Percentiles rank a stretch among this genome's conserved stretches.
phyloP scores from a whole-genome alignment of 768 basidiomycete species.

The Fistulinella prunicolor region DNA sequence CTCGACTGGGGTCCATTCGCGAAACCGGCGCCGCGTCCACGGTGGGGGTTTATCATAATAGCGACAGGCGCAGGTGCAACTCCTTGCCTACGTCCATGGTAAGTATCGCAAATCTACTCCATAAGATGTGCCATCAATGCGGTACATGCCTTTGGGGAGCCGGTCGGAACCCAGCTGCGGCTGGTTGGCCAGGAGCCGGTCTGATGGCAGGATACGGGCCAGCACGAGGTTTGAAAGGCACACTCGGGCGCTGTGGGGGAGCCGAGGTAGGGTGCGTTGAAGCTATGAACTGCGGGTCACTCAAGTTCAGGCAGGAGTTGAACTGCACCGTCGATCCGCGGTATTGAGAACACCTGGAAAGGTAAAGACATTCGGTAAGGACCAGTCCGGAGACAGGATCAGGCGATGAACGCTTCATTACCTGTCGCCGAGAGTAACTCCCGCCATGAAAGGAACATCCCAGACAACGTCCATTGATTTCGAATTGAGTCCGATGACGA shows the following conservation, averaged over 20 bases:
- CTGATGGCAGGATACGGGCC: conserved; percentile 65
- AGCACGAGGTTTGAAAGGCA: conserved; percentile 63
- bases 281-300: conserved; percentile 79
- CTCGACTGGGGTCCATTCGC: conserved; percentile 8
- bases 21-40: conserved; percentile 32
- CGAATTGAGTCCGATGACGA: conserved; percentile 84
- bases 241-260: conserved; percentile 45
- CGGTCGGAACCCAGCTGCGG: conserved; percentile 66
- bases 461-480: conserved; percentile 94
- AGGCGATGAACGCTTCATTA: conserved; percentile 24
- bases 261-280: conserved; percentile 60
- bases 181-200: conserved; percentile 49
- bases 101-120: not conserved
- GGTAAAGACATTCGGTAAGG: not conserved
- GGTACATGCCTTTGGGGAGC: conserved; percentile 33
- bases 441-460: conserved; percentile 95
- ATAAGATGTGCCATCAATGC: not conserved
- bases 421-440: conserved; percentile 82
- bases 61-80: conserved; percentile 47
- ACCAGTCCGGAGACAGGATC: not conserved
- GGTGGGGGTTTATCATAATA: conserved; percentile 78
- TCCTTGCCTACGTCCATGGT: conserved; percentile 16
- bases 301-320: conserved; percentile 86
- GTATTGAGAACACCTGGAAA: conserved; percentile 79
- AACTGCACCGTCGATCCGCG: conserved; percentile 88